Evolutionary conservation across 768 basidiomycete species (phyloP), one percentile per base, ranked within the genome.

Genomic region (Lentinula sp.): DNA sequence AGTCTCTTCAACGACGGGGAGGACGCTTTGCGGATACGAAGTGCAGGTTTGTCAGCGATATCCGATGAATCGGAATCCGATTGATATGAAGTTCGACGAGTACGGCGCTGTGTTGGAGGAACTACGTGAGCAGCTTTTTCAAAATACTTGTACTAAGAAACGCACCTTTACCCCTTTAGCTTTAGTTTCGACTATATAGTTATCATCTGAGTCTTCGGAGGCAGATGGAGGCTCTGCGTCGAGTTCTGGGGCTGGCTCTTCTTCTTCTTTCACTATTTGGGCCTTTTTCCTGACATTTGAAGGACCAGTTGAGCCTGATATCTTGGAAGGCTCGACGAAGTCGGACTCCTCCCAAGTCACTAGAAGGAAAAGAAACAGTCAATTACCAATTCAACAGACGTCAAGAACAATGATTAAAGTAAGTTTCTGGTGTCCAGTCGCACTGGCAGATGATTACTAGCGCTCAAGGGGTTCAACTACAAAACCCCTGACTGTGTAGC

Each of bases 321-420:
- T 68, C 48, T 67, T 69, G 49, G 37, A 35, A 42, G 16, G 7
- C 16, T 88, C 83, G 48, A 86, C 63, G 4, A 80, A 83, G 18
- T 84, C 84, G 31, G 78, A 73, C 1, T 84, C 87, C 68, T 93
- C 89, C 88, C 88, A 92, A 65, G 80, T 71, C 84, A 84, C 90
- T 92, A 68, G 64, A 68, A 64, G 39, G 63, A 56, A 64, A 64
- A 66, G 64, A 59, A 71, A 65, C 72, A 75, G 64, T 52, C 57
- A 43, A 64, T 31, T 40, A 49, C 63, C 60, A 10, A 16, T 61
- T 61, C 59, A 65, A 59, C 61, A 62, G 59, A 37, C 53, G 59
- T 64, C 34, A 63, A 61, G 57, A 56, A 62, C 45, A 49, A 35
- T 56, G 28, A 21, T 57, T 45, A 11, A 40, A 56, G 9, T 6